A percentile compares a stretch with the other conserved stretches of the same genome.
Evolutionary conservation across 306 rosid genomes (phyloP).

Genomic region (Vachellia collinsii): DNA sequence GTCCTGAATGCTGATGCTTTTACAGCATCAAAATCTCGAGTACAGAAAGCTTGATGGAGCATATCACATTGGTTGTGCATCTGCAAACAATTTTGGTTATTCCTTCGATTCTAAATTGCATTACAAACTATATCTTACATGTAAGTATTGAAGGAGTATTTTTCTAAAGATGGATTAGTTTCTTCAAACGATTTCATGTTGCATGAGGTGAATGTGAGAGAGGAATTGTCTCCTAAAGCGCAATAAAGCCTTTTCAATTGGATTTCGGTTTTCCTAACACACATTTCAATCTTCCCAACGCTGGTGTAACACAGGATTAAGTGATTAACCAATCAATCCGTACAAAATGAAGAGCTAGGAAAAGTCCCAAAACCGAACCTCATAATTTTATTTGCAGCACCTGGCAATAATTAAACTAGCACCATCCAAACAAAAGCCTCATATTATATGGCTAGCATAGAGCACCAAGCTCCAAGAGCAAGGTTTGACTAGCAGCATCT

Average conservation of each 20-base stretch:
- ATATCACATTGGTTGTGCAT: not conserved
- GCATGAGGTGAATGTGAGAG: too few relatives aligned
- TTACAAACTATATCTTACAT: too few relatives aligned
- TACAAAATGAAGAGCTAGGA: not conserved
- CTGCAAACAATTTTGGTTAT: not conserved
- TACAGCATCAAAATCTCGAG: not conserved
- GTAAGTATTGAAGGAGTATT: too few relatives aligned
- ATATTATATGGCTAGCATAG: constrained; percentile 40
- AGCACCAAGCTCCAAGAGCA: constrained; percentile 78
- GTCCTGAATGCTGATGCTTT: not conserved
- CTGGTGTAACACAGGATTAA: constrained; percentile 13
- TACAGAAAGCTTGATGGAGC: not conserved
- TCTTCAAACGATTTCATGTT: too few relatives aligned
- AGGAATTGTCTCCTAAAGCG: too few relatives aligned
- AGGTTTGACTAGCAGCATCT: constrained; percentile 73
- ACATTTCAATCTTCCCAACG: too few relatives aligned
- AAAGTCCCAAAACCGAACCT: not conserved
- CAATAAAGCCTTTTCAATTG: too few relatives aligned
- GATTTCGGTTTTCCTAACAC: too few relatives aligned
- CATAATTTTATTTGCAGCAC: constrained; percentile 19
- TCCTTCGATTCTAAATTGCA: too few relatives aligned
- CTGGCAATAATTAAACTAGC: constrained; percentile 21
- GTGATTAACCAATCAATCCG: constrained; percentile 7
- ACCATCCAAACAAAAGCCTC: constrained; percentile 19
- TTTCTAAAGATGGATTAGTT: too few relatives aligned